Conservation (phyloP, 1,139 yeast species). For the Yamadazyma pseudoaaseri region DNA sequence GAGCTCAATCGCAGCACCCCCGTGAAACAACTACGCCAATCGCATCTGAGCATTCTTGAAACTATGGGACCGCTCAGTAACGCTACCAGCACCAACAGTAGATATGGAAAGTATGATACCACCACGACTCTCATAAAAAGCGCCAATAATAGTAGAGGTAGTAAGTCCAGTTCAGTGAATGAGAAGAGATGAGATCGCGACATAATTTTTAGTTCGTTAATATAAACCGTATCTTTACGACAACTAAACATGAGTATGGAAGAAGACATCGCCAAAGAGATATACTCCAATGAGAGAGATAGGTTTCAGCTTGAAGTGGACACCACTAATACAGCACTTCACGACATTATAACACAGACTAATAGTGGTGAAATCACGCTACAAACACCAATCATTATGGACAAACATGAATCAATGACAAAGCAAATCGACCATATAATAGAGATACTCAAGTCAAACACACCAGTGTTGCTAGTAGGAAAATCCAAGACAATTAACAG, state of each 20-base stretch:
- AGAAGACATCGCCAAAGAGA: neutral
- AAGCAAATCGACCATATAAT: constrained; percentile 12
- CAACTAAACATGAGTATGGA: constrained; percentile 1
- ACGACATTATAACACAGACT: neutral
- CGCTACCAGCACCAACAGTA: constrained; percentile 14
- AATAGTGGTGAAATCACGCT: neutral
- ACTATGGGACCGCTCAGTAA: constrained; percentile 19
- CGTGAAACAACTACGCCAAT: constrained; percentile 18
- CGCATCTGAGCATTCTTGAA: constrained; percentile 23
- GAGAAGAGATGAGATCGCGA: constrained; percentile 3
- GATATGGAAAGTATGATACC: constrained; percentile 30
- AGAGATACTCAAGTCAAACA: constrained; percentile 1
- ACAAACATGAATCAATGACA: constrained; percentile 12
- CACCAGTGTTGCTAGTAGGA: constrained; percentile 10
- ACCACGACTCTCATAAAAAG: constrained; percentile 20
- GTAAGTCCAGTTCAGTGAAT: constrained; percentile 11
- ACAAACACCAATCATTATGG: constrained; percentile 10
- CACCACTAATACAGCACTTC: neutral
- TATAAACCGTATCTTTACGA: neutral
- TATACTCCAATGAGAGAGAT: constrained; percentile 3
- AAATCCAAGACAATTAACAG: constrained; percentile 12
- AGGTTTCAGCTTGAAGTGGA: constrained; percentile 4
- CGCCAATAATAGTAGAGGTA: constrained; percentile 21
- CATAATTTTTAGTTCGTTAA: neutral
- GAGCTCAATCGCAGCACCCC: constrained; percentile 19